Percentiles rank a stretch among this genome's conserved stretches.
phyloP scores from a whole-genome alignment of 768 basidiomycete species.

The Leccinum aurantiacum region DNA sequence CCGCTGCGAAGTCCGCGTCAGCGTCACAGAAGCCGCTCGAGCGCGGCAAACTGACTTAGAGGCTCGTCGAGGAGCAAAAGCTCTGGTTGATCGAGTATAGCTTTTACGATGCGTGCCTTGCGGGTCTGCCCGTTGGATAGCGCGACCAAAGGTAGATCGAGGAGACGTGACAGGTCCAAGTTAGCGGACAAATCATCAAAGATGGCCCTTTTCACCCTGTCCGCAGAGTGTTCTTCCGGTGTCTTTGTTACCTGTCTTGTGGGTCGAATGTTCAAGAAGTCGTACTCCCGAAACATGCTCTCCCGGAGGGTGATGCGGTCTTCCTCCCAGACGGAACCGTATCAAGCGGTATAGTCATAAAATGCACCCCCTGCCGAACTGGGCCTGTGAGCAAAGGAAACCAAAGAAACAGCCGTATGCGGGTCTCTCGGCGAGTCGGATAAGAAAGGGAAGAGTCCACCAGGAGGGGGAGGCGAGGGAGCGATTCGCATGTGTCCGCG shows the following conservation, averaged over 20 bases:
- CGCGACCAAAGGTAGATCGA: constrained; percentile 84
- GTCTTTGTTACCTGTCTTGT: constrained; percentile 21
- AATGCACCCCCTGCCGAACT: constrained; percentile 67
- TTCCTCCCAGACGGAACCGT: constrained; percentile 84
- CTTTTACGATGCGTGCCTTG: constrained; percentile 78
- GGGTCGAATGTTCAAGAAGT: constrained; percentile 33
- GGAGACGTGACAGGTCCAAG: constrained; percentile 58
- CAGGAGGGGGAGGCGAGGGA: constrained; percentile 57
- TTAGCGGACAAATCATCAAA: constrained; percentile 55
- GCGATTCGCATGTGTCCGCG: constrained; percentile 70
- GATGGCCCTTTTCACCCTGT: constrained; percentile 31
- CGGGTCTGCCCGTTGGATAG: constrained; percentile 92
- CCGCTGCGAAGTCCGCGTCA: constrained; percentile 50
- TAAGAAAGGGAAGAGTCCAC: constrained; percentile 80
- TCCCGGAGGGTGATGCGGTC: constrained; percentile 77
- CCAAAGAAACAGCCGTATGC: constrained; percentile 49
- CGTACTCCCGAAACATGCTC: constrained; percentile 59
- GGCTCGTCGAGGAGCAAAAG: constrained; percentile 89
- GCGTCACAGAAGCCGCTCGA: background rate
- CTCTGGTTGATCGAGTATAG: constrained; percentile 67
- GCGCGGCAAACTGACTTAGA: constrained; percentile 52
- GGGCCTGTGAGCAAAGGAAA: constrained; percentile 67
- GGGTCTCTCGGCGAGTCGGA: constrained; percentile 44
- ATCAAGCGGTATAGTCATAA: constrained; percentile 91
- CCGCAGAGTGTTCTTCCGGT: constrained; percentile 25